Evolutionary conservation across 1,284 basidiomycete genomes (phyloP).

Genomic region (Boletus smithii): DNA sequence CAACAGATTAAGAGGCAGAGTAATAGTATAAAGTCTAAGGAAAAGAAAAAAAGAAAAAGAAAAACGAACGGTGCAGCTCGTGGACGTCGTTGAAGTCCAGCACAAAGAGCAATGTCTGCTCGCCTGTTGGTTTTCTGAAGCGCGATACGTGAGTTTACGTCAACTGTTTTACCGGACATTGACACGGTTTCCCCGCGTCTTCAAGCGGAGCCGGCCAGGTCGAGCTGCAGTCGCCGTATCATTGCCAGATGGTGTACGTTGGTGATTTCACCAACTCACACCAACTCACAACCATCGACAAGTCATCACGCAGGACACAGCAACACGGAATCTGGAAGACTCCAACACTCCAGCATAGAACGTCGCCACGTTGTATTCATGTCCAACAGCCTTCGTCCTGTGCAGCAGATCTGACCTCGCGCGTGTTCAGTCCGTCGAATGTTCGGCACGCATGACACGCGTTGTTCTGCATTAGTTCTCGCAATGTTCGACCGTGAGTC

Average conservation of each 20-base stretch:
- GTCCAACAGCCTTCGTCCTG: no score
- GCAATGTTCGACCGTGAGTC: conserved; percentile 4
- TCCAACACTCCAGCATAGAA: no score
- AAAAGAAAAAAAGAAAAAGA: neutral
- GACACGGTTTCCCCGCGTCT: conserved; percentile 5
- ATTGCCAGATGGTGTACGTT: no score
- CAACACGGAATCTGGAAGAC: no score
- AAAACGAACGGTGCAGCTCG: conserved; percentile 7
- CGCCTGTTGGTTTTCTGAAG: conserved; percentile 30
- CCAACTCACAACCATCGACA: neutral
- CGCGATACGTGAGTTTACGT: conserved; percentile 34
- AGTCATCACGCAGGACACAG: conserved; percentile 12
- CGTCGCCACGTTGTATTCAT: no score
- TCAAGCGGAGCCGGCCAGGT: neutral
- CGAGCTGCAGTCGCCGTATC: neutral
- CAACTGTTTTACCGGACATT: conserved; percentile 15
- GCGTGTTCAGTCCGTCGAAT: no score
- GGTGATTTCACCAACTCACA: neutral
- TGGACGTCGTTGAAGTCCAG: conserved; percentile 32
- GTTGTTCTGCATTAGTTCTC: no score
- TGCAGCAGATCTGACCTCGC: conserved; percentile 7
- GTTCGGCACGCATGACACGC: conserved; percentile 13
- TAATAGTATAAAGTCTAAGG: conserved; percentile 25
- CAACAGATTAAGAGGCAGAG: conserved; percentile 19
- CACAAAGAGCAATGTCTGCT: conserved; percentile 19